These are phyloP conservation scores for Ceratocystis cubensis DNA, from an alignment of 2,329 filamentous ascomycete genomes.

Conservation along the genomic window DNA sequence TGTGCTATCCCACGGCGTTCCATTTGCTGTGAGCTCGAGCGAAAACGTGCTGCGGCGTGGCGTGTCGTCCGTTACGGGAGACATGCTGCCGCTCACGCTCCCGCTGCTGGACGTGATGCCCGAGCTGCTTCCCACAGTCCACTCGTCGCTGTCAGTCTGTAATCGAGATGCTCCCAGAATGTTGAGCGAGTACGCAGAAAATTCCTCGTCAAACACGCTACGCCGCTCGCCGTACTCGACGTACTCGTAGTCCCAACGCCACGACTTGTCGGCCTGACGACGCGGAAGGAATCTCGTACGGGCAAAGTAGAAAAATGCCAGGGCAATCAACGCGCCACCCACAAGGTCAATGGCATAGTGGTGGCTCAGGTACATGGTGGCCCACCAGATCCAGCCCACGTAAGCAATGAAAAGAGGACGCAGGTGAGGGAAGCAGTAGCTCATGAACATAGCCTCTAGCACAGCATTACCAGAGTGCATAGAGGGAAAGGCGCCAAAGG, in stretches of 20 bases:
- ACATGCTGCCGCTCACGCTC: slow-evolving; percentile 38
- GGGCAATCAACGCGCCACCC: slow-evolving; percentile 66
- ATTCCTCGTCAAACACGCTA: slow-evolving; percentile 34
- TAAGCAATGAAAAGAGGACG: slow-evolving; percentile 71
- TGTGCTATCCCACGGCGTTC: slow-evolving; percentile 31
- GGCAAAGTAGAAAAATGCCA: slow-evolving; percentile 68
- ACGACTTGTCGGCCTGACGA: slow-evolving; percentile 70
- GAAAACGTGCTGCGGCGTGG: slow-evolving; percentile 21
- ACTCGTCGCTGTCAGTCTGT: slow-evolving; percentile 63
- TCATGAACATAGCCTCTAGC: slow-evolving; percentile 84
- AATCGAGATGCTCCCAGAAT: slow-evolving; percentile 33
- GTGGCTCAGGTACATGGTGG: slow-evolving; percentile 95
- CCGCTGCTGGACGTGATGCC: slow-evolving; percentile 34
- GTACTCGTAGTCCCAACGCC: slow-evolving; percentile 92
- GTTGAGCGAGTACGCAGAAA: slow-evolving; percentile 36
- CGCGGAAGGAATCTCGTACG: slow-evolving; percentile 71
- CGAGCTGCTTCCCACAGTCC: slow-evolving; percentile 77
- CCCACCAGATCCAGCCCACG: slow-evolving; percentile 92
- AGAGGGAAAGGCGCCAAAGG: slow-evolving; percentile 90
- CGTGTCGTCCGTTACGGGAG: slow-evolving; percentile 37
- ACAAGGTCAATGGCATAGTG: slow-evolving; percentile 94
- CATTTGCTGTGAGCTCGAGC: slow-evolving; percentile 30
- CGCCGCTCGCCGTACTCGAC: slow-evolving; percentile 56
- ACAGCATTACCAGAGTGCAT: slow-evolving; percentile 83
- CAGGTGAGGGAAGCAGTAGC: slow-evolving; percentile 75